Evolutionary conservation across 1,284 basidiomycete species (phyloP).

Genomic region (Jaminaea rosea): DNA sequence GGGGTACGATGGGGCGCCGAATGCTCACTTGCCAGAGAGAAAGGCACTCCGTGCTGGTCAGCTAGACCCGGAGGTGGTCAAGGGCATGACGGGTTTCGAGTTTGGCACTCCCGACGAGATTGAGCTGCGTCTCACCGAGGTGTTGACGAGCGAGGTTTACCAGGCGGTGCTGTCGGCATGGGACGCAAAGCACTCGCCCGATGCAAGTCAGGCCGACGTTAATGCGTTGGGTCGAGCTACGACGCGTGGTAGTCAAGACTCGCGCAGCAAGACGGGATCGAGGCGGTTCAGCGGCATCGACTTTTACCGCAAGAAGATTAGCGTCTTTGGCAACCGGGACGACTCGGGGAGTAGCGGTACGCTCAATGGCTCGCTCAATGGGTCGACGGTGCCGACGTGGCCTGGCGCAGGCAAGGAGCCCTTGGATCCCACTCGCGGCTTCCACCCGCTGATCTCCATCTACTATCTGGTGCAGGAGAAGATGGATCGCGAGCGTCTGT

Average conservation of each 20-base stretch:
- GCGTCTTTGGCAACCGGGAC: constrained; percentile 40
- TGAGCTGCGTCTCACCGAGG: constrained; percentile 61
- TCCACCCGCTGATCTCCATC: constrained; percentile 89
- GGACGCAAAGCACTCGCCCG: constrained; percentile 54
- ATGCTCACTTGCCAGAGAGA: constrained; percentile 74
- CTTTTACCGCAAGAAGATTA: constrained; percentile 79
- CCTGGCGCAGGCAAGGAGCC: constrained; percentile 45
- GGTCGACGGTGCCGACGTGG: constrained; percentile 9
- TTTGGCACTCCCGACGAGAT: constrained; percentile 84
- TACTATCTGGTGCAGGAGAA: constrained; percentile 94
- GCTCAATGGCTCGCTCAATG: constrained; percentile 19
- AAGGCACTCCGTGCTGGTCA: constrained; percentile 79
- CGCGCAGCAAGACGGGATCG: constrained; percentile 30
- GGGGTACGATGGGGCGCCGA: constrained; percentile 69
- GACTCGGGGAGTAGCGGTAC: constrained; percentile 11
- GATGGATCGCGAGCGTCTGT: constrained; percentile 83
- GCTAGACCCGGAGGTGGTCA: constrained; percentile 74
- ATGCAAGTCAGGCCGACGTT: constrained; percentile 8
- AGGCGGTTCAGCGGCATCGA: constrained; percentile 81
- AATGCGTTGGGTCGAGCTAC: constrained; percentile 4
- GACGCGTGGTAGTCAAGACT: constrained; percentile 8
- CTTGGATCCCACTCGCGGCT: constrained; percentile 78
- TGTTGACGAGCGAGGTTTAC: constrained; percentile 74
- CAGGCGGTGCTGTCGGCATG: constrained; percentile 63
- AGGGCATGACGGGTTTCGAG: constrained; percentile 91